A percentile compares a stretch with the other conserved stretches of the same genome.
Evolutionary conservation across 1,139 yeast species (phyloP).

Genomic region (Saccharomyces hybrid): DNA sequence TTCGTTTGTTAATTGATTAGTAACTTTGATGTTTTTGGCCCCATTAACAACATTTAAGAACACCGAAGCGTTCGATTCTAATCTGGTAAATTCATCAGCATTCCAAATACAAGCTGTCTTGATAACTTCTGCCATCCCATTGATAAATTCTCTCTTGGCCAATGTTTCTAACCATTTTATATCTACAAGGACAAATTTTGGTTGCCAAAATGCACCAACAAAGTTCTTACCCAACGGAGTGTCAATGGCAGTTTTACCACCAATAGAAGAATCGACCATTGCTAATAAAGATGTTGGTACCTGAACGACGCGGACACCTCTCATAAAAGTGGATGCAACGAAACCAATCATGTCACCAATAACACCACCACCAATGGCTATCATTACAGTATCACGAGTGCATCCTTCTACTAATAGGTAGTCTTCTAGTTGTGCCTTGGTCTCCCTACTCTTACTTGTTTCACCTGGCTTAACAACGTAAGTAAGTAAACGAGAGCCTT

Average conservation of each 20-base stretch:
- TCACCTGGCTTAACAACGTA: slow-evolving; percentile 91
- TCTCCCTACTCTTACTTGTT: slow-evolving; percentile 75
- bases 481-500: slow-evolving; percentile 54
- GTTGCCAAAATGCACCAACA: slow-evolving; percentile 97
- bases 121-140: slow-evolving; percentile 97
- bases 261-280: slow-evolving; percentile 97
- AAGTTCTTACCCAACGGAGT: slow-evolving; percentile 96
- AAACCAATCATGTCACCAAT: slow-evolving; percentile 99
- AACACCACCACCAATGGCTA: slow-evolving; percentile 98
- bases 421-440: slow-evolving; percentile 92
- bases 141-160: slow-evolving; percentile 89
- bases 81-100: slow-evolving; percentile 73
- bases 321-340: slow-evolving; percentile 97
- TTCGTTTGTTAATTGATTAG: slow-evolving; percentile 31
- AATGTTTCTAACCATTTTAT: slow-evolving; percentile 78
- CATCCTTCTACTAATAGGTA: slow-evolving; percentile 79
- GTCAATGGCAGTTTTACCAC: slow-evolving; percentile 98
- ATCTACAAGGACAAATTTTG: slow-evolving; percentile 80
- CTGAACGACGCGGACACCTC: slow-evolving; percentile 92
- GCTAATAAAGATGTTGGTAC: slow-evolving; percentile 89
- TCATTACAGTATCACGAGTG: slow-evolving; percentile 88
- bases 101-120: slow-evolving; percentile 99
- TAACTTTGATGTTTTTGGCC: slow-evolving; percentile 44
- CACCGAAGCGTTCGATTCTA: slow-evolving; percentile 64
- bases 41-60: slow-evolving; percentile 44